Evolutionary conservation across 164 flowering plant genomes (phyloP), one percentile per base, ranked within the genome.

Genomic region (Saururus chinensis): DNA sequence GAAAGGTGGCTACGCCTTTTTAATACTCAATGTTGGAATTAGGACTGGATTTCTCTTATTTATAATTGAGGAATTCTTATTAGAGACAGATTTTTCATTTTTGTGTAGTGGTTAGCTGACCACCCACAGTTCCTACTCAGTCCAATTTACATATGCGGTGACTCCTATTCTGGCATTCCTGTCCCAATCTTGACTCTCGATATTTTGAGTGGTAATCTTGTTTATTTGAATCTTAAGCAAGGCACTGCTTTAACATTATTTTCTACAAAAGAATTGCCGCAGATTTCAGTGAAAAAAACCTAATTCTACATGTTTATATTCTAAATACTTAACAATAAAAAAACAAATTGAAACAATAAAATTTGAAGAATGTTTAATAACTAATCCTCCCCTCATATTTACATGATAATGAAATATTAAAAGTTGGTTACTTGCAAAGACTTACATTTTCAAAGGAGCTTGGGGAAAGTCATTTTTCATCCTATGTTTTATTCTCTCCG

Each of bases 161-260:
- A 93, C 74, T 93, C 97, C 2, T 93, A 86, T 79, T 90, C 91
- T 71, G 99, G 99, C 70, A 68, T 93, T 4, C 88, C 90, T 66
- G 91, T 90, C 74, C 99, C 99, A 30, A 93, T 96, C 64, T 88
- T 92, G 58, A 75, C 96, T 53, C 57, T 52, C 68, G 88, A 85
- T 77, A 81, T 89, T 4, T 77, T 68, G 49, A 77, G 84, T 72
- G 99, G 99, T 88, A 79, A 56, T 41, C 51, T 20, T 10, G 12
- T 20, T 19, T 58, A 11, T 51, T 60, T 40, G 59, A 45, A 37
- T 59, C 8, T 23, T n/a, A 57, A 57, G 59, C 24, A 19, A 19
- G 49, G 2, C 17, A 4, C 4, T 12, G 2, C 4, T 45, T 45
- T 13, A 40, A 12, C 30, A 9, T 60, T 64, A 49, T 48, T 17